Evolutionary conservation across 2,329 filamentous ascomycete genomes (phyloP), one percentile per base, ranked within the genome.

Genomic region (Apiospora koreana): DNA sequence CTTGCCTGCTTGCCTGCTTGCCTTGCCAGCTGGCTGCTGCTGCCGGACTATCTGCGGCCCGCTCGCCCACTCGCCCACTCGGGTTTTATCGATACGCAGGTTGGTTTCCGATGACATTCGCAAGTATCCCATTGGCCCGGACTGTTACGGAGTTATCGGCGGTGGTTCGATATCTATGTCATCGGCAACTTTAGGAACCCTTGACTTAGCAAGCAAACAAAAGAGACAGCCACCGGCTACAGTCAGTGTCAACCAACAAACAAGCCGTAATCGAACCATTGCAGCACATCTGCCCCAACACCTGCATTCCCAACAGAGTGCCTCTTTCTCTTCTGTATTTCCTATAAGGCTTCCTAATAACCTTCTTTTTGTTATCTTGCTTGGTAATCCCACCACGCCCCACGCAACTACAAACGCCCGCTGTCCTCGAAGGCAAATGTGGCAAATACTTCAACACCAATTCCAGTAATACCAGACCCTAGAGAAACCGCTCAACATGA

Each of bases 401-500:
- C n/a, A 14, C 43, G 64, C 16, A 23, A 43, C 21, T n/a, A n/a
- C 38, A 66, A 28, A 2, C 43, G n/a, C 54, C 54, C 54, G 31
- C 31, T 21, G 7, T 62, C 10, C 18, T 43, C 41, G 2, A 38
- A n/a, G 54, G 18, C 54, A n/a, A 62, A 62, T 23, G 54, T 62
- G 54, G 54, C 54, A 38, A 62, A 62, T n/a, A 10, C 54, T 31
- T n/a, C 54, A n/a, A n/a, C 54, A 23, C 5, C 54, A n/a, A 3
- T 28, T n/a, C 28, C 54, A 62, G 54, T 38, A 35, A 38, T 62
- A 38, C 9, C 42, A 35, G 25, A 67, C 8, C 16, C 3, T 42
- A 14, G 18, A 10, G 43, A 41, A 50, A n/a, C 18, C 31, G 8
- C 12, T 38, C 54, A 76, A 54, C 43, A 88, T 88, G 86, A 87